Percentiles rank a stretch among this genome's conserved stretches.
Evolutionary conservation across 225 moss, liverwort and hornwort species (phyloP).

Genomic region (Sphagnum tenellum): DNA sequence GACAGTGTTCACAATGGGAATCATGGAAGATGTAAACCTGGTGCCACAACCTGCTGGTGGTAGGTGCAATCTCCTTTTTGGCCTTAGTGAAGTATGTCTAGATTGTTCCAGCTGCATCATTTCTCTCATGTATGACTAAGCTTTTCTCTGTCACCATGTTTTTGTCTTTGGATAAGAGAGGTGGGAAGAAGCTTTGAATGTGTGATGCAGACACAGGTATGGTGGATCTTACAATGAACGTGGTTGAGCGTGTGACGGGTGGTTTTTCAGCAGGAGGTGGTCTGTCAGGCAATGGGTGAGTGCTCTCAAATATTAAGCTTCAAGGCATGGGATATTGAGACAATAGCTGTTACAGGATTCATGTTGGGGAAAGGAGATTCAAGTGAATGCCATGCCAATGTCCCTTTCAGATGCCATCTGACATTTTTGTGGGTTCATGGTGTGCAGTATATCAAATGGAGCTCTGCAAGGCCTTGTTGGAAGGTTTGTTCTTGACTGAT

Average conservation of each 20-base stretch:
- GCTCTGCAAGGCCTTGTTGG: slow-evolving; percentile 97
- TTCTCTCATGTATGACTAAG: no score
- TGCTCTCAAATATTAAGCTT: neutral
- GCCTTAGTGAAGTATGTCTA: no score
- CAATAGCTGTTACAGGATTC: no score
- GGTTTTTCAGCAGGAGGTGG: slow-evolving; percentile 99
- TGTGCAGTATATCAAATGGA: slow-evolving; percentile 89
- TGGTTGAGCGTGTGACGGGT: slow-evolving; percentile 97
- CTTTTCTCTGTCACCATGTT: neutral
- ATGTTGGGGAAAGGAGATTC: no score
- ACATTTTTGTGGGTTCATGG: neutral
- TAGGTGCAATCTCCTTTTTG: slow-evolving; percentile 15
- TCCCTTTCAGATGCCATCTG: neutral
- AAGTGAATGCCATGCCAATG: neutral
- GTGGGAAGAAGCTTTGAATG: neutral
- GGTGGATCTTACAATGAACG: slow-evolving; percentile 99
- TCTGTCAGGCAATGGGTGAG: slow-evolving; percentile 96
- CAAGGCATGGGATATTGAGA: no score
- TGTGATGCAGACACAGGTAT: slow-evolving; percentile 76
- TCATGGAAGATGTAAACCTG: slow-evolving; percentile 99
- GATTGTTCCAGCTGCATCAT: no score
- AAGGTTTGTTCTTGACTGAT: slow-evolving; percentile 40
- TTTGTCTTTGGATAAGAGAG: neutral
- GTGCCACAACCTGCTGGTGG: slow-evolving; percentile 99
- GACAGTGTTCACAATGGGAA: slow-evolving; percentile 99